These are phyloP conservation scores for Meredithiella fracta DNA, from an alignment of 2,329 filamentous ascomycete genomes.

Conservation along the genomic window DNA sequence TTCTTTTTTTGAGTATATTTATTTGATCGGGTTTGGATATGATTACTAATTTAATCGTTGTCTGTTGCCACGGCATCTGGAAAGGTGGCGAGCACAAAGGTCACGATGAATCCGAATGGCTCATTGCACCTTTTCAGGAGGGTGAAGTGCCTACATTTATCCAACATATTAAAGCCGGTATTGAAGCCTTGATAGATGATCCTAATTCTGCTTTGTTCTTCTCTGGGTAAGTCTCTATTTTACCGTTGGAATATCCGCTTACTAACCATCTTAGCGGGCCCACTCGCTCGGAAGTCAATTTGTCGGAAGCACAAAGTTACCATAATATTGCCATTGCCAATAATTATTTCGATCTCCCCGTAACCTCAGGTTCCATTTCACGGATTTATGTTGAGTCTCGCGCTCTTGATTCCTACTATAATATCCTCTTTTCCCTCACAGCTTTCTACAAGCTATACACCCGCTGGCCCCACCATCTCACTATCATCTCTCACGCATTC, in stretches of 20 bases:
- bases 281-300: conserved; percentile 38
- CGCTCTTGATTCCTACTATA: conserved; percentile 75
- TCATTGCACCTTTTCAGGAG: conserved; percentile 60
- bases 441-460: conserved; percentile 27
- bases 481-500: conserved; percentile 53
- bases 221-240: conserved; percentile 42
- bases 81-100: conserved; percentile 38
- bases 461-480: conserved; percentile 40
- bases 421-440: conserved; percentile 58
- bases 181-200: conserved; percentile 34
- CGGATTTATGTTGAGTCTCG: conserved; percentile 46
- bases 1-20: neutral
- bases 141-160: conserved; percentile 68
- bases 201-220: conserved; percentile 42
- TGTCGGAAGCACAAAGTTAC: conserved; percentile 50
- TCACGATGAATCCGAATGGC: conserved; percentile 44
- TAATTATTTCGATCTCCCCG: conserved; percentile 26
- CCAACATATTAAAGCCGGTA: conserved; percentile 52
- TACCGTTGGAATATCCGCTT: neutral
- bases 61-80: conserved; percentile 78
- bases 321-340: conserved; percentile 33
- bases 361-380: neutral
- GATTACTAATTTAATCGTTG: conserved; percentile 47
- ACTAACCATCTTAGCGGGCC: conserved; percentile 32
- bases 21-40: conserved; percentile 16